phyloP scores from a whole-genome alignment of 2,329 filamentous ascomycete species.

The Fusarium marasasianum region DNA sequence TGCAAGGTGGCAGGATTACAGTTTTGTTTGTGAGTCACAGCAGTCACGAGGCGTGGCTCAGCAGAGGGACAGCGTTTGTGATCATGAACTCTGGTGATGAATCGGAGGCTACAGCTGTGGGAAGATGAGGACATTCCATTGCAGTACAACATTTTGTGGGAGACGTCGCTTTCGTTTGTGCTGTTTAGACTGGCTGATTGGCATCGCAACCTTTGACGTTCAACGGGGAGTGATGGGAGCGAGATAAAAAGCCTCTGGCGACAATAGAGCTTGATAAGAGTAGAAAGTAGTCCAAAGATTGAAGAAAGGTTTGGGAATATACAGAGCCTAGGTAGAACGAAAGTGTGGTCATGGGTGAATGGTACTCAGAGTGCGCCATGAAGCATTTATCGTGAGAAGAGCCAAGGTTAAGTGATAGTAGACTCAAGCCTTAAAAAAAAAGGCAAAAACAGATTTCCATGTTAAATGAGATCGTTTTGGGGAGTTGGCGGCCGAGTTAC shows the following conservation, averaged over 20 bases:
- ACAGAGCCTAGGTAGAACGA: not conserved
- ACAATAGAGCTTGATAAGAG: accelerated
- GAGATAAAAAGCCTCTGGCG: not conserved
- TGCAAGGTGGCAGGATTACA: not conserved
- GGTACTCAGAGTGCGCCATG: not conserved
- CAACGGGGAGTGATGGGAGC: accelerated
- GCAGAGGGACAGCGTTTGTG: too few species aligned
- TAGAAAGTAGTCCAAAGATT: accelerated
- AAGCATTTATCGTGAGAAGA: not conserved
- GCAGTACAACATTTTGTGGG: accelerated
- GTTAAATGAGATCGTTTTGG: not conserved
- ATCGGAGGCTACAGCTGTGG: accelerated
- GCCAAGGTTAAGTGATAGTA: not conserved
- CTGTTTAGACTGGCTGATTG: not conserved
- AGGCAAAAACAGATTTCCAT: accelerated
- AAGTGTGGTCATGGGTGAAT: not conserved
- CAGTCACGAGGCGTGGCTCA: too few species aligned
- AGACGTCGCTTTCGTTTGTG: not conserved
- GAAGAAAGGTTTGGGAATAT: accelerated
- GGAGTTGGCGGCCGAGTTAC: not conserved
- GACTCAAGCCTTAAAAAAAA: accelerated
- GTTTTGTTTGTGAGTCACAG: not conserved
- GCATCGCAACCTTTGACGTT: not conserved
- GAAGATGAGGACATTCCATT: accelerated
- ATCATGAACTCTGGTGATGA: not conserved